Conservation (phyloP, 129 eudicot species). For the Saussurea involucrata region DNA sequence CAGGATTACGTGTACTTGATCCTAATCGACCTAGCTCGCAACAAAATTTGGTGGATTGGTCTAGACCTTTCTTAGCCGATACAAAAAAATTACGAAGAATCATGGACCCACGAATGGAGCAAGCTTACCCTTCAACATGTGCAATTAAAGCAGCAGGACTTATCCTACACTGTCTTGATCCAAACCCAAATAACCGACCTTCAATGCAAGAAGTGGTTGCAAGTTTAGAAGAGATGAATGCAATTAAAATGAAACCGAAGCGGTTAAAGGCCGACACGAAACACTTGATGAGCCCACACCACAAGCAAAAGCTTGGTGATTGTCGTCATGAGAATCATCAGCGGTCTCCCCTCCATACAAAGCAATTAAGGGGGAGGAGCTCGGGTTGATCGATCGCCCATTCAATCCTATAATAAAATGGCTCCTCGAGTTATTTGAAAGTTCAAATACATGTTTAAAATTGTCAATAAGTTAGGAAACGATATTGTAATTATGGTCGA, state of each 20-base stretch:
- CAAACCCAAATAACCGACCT: conserved; percentile 48
- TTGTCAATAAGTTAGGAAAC: neutral
- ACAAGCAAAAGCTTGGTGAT: neutral
- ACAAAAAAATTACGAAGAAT: conserved; percentile 35
- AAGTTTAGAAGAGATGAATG: conserved; percentile 24
- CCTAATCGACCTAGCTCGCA: conserved; percentile 31
- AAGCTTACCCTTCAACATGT: conserved; percentile 42
- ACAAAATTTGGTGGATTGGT: conserved; percentile 54
- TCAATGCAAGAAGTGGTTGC: conserved; percentile 38
- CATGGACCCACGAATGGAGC: conserved; percentile 53
- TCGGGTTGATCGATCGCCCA: neutral
- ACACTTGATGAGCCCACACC: neutral
- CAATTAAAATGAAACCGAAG: conserved; percentile 27
- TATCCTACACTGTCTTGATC: conserved; percentile 42
- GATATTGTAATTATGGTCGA: neutral
- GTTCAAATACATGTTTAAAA: neutral
- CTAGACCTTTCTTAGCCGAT: conserved; percentile 42
- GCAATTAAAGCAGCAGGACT: conserved; percentile 36
- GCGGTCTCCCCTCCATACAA: conserved; percentile 24
- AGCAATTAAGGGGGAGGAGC: conserved; percentile 25
- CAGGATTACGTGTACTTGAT: conserved; percentile 58
- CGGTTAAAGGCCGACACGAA: conserved; percentile 12
- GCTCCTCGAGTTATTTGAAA: neutral
- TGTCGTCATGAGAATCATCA: conserved; percentile 15
- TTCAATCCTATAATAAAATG: neutral